Evolutionary conservation across 495 filamentous ascomycete genomes (phyloP).

Genomic region (Hyaloscypha bicolor): DNA sequence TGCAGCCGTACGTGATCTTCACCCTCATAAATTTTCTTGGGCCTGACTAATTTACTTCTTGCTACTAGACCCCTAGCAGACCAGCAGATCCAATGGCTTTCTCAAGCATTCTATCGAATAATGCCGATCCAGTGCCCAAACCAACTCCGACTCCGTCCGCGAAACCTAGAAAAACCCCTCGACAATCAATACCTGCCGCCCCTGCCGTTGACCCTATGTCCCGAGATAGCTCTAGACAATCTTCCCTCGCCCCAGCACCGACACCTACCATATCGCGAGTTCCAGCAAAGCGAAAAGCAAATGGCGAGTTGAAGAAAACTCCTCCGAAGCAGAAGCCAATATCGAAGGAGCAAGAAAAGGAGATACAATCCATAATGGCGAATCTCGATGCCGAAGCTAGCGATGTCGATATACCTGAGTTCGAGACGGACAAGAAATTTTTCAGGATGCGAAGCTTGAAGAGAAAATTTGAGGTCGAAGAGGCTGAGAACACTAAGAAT

Average conservation of each 20-base stretch:
- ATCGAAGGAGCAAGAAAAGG: slow-evolving; percentile 68
- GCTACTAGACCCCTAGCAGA: slow-evolving; percentile 37
- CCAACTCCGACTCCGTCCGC: slow-evolving; percentile 26
- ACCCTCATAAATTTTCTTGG: slow-evolving; percentile 49
- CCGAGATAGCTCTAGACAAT: slow-evolving; percentile 33
- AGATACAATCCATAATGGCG: slow-evolving; percentile 61
- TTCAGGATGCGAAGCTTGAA: slow-evolving; percentile 59
- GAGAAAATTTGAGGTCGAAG: slow-evolving; percentile 61
- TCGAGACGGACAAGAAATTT: slow-evolving; percentile 56
- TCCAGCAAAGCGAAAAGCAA: slow-evolving; percentile 52
- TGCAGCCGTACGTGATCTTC: slow-evolving; percentile 8
- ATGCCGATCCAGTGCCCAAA: slow-evolving; percentile 55
- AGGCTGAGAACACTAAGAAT: slow-evolving; percentile 57
- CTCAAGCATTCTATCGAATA: slow-evolving; percentile 78
- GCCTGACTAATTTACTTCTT: slow-evolving; percentile 11
- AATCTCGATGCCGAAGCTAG: slow-evolving; percentile 72
- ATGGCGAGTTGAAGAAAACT: slow-evolving; percentile 47
- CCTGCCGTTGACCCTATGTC: slow-evolving; percentile 24
- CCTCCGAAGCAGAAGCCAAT: slow-evolving; percentile 45
- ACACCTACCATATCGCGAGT: slow-evolving; percentile 48
- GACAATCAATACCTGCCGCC: slow-evolving; percentile 20
- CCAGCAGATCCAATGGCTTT: slow-evolving; percentile 88
- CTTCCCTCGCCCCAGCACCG: slow-evolving; percentile 44
- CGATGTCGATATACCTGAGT: slow-evolving; percentile 66
- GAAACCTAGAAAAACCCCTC: slow-evolving; percentile 28